A percentile compares a stretch with the other conserved stretches of the same genome.
These are phyloP conservation scores for Neurospora sp. DNA, from an alignment of 495 filamentous ascomycete genomes.

Conservation along the genomic window DNA sequence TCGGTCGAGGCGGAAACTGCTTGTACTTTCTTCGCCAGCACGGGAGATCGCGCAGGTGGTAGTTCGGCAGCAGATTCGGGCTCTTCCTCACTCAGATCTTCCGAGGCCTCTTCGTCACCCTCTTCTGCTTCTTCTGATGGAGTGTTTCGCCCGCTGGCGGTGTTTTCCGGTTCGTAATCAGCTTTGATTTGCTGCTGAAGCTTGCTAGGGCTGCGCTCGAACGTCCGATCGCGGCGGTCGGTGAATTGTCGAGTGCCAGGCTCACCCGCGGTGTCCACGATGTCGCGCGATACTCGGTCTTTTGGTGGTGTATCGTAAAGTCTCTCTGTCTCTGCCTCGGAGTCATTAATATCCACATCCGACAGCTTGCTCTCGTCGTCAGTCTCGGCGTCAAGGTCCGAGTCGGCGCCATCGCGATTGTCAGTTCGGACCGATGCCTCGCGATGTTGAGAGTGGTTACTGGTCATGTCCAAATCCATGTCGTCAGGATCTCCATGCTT, in stretches of 20 bases:
- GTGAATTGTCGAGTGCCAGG: slow-evolving; percentile 24
- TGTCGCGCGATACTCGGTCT: slow-evolving; percentile 50
- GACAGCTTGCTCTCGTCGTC: slow-evolving; percentile 33
- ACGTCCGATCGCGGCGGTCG: slow-evolving; percentile 25
- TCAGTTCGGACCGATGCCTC: neutral
- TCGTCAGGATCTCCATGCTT: slow-evolving; percentile 41
- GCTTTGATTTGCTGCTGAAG: slow-evolving; percentile 39
- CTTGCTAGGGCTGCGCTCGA: slow-evolving; percentile 59
- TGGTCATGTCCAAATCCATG: slow-evolving; percentile 30
- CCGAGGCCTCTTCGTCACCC: slow-evolving; percentile 26
- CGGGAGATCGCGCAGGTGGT: slow-evolving; percentile 10
- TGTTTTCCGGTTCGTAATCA: slow-evolving; percentile 24
- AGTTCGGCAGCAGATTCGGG: slow-evolving; percentile 11
- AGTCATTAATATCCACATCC: slow-evolving; percentile 64
- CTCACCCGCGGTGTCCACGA: slow-evolving; percentile 36
- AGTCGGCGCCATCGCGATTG: slow-evolving; percentile 22
- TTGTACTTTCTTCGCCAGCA: slow-evolving; percentile 19
- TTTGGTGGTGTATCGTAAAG: slow-evolving; percentile 87
- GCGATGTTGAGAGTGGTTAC: neutral
- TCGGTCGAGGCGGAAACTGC: slow-evolving; percentile 10
- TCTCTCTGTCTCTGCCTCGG: slow-evolving; percentile 96
- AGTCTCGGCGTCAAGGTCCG: slow-evolving; percentile 19
- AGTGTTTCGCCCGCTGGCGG: slow-evolving; percentile 28
- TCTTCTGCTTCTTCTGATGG: slow-evolving; percentile 36
- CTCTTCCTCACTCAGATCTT: slow-evolving; percentile 26